Percentiles rank a stretch among this genome's conserved stretches.
These are phyloP conservation scores for Globisporangium sylvaticum DNA, from an alignment of 352 stramenopile genomes.

Conservation along the genomic window DNA sequence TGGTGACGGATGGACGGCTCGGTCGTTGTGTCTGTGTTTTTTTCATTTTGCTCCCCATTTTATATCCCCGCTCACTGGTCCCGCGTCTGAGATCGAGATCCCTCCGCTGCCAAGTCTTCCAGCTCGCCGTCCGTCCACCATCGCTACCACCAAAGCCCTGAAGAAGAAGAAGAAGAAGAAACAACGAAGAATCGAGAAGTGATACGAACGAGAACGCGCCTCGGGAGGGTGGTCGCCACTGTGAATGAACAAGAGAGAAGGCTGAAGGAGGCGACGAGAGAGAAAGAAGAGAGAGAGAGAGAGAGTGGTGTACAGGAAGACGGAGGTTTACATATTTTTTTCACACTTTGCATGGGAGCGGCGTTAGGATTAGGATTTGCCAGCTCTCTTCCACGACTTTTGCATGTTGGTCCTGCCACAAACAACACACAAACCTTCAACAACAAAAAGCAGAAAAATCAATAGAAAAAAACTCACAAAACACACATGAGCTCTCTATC, in stretches of 20 bases:
- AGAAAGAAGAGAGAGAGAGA: background rate
- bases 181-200: background rate
- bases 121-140: background rate
- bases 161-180: background rate
- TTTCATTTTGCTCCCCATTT: background rate
- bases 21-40: background rate
- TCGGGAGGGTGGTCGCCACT: no score
- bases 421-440: background rate
- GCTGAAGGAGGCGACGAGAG: background rate
- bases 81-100: background rate
- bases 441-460: background rate
- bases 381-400: background rate
- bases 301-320: background rate
- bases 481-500: background rate
- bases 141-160: background rate
- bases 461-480: constrained; percentile 7
- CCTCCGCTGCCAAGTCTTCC: background rate
- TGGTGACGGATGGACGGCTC: background rate
- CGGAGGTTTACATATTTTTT: background rate
- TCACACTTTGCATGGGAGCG: background rate
- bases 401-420: background rate
- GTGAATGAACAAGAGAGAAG: background rate
- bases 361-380: constrained; percentile 8
- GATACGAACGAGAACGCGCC: background rate
- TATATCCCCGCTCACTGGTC: background rate